Evolutionary conservation across 2,329 filamentous ascomycete species (phyloP).

Genomic region (Zymoseptoria passerinii): DNA sequence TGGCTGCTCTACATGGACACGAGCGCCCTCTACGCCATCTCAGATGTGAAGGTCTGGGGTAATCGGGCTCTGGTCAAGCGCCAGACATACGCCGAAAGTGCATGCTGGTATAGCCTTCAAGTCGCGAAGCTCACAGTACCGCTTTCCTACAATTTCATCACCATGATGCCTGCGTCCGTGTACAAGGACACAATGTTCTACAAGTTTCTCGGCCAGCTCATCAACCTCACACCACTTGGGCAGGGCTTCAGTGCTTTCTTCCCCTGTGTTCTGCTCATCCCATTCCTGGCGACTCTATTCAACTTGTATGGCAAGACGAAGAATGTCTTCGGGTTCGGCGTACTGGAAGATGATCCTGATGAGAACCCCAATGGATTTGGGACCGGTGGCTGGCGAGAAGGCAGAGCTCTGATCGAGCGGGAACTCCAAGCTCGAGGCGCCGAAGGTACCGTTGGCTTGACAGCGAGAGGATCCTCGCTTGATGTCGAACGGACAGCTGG

Average conservation of each 20-base stretch:
- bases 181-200: slow-evolving; percentile 79
- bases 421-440: slow-evolving; percentile 47
- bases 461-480: slow-evolving; percentile 21
- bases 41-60: slow-evolving; percentile 94
- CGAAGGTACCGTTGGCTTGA: slow-evolving; percentile 31
- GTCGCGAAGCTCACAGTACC: slow-evolving; percentile 89
- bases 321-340: slow-evolving; percentile 68
- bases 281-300: slow-evolving; percentile 77
- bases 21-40: slow-evolving; percentile 77
- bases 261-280: slow-evolving; percentile 77
- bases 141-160: slow-evolving; percentile 92
- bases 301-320: slow-evolving; percentile 79
- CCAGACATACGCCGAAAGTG: slow-evolving; percentile 86
- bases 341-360: slow-evolving; percentile 66
- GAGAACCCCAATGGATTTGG: slow-evolving; percentile 59
- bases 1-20: slow-evolving; percentile 98
- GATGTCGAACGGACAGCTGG: slow-evolving; percentile 19
- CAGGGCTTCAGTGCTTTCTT: slow-evolving; percentile 82
- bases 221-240: slow-evolving; percentile 75
- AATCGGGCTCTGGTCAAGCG: slow-evolving; percentile 82
- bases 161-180: slow-evolving; percentile 66
- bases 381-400: slow-evolving; percentile 82
- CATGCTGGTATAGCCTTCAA: slow-evolving; percentile 92
- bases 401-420: slow-evolving; percentile 78
- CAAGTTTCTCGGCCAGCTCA: slow-evolving; percentile 70